Evolutionary conservation across 306 rosid genomes (phyloP), one percentile per base, ranked within the genome.

Genomic region (Corylus americana): DNA sequence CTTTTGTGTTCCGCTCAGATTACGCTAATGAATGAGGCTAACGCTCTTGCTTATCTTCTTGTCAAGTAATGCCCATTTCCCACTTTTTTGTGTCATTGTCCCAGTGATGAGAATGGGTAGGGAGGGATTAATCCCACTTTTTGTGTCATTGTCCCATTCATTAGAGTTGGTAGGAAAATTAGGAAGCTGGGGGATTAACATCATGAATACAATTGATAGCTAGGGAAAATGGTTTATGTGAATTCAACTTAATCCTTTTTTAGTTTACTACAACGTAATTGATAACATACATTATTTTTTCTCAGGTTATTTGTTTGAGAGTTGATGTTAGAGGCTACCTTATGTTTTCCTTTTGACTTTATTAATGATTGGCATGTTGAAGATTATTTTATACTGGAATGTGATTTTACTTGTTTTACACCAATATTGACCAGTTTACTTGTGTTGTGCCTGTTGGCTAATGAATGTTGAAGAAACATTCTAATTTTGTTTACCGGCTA

Each of bases 371-470:
- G 11, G 70, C 7, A 48, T 37, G 47, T 64, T 11, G 8, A 31
- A 37, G 10, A 44, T 44, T 42, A 18, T 66, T 39, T 39, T 39
- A 14, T 39, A 11, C 12, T n/a, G 53, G 72, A 68, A 68, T 68
- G 50, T 18, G 29, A 18, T 42, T 29, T n/a, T 42, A 68, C 29
- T 68, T 68, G 29, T 68, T 68, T 68, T 12, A 18, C 25, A 8
- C 72, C 48, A 39, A 39, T 8, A 68, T 68, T 1, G 1, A 67
- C 72, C 13, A 39, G 50, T 42, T 67, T 42, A 42, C 53, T 18
- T 8, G 13, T 68, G n/a, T 61, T 72, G 54, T 54, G 66, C 77
- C 31, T 57, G 8, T 79, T 17, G 47, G 29, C 53, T 49, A 62
- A 62, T 29, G 69, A 4, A 68, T 68, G 72, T 42, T 42, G 66